Conservation (phyloP, 306 rosid species). For the Pyrus betulifolia region DNA sequence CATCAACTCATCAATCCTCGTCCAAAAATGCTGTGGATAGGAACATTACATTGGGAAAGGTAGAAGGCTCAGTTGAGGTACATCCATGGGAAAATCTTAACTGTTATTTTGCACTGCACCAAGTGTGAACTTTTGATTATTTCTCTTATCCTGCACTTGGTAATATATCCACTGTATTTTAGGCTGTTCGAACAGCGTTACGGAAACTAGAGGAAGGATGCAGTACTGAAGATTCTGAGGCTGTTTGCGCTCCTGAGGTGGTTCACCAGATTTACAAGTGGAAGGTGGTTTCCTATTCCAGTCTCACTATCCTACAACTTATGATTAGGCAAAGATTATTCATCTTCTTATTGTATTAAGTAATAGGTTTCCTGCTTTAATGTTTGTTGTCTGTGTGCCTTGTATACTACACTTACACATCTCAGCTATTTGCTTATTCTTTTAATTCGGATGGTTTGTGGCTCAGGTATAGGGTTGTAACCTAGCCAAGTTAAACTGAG, state of each 20-base stretch:
- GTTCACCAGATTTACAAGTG: slow-evolving; percentile 63
- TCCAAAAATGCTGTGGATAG: slow-evolving; percentile 47
- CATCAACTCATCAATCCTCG: slow-evolving; percentile 42
- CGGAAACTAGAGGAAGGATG: slow-evolving; percentile 54
- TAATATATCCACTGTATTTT: slow-evolving; percentile 8
- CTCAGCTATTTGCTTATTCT: not conserved
- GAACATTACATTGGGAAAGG: slow-evolving; percentile 69
- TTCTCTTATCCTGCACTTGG: not conserved
- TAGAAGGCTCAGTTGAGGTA: slow-evolving; percentile 84
- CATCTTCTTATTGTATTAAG: not conserved
- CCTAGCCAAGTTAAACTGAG: not conserved
- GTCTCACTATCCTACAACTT: not conserved
- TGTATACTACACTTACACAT: not conserved
- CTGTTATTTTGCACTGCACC: not conserved
- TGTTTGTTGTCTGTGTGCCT: not conserved
- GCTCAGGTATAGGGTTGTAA: not conserved
- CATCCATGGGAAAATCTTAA: not conserved
- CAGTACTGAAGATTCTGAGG: slow-evolving; percentile 58
- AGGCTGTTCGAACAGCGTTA: slow-evolving; percentile 86
- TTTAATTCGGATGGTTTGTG: not conserved
- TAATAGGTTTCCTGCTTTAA: not conserved
- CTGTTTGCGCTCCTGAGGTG: slow-evolving; percentile 68
- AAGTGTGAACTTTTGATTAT: not conserved
- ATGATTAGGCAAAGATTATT: not conserved
- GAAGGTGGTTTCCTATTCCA: slow-evolving; percentile 53